Conservation (phyloP, 164 flowering plant genomes). For the Brasenia schreberi region DNA sequence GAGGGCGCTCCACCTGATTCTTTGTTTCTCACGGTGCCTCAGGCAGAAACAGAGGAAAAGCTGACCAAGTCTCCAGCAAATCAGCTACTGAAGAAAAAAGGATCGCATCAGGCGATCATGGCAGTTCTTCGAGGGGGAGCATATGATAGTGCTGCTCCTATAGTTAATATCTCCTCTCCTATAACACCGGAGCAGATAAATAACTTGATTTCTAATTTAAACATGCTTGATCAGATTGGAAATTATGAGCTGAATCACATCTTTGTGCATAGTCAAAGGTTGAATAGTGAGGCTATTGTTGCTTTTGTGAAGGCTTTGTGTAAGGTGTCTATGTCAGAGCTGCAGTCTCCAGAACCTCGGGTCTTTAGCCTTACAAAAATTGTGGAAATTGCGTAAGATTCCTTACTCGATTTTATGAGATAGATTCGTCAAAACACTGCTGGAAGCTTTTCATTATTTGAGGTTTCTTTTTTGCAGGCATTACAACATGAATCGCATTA, state of each 20-base stretch:
- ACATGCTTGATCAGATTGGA: conserved; percentile 95
- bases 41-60: conserved; percentile 63
- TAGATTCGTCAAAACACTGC: neutral
- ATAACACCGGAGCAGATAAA: conserved; percentile 83
- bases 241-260: conserved; percentile 92
- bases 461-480: conserved; percentile 45
- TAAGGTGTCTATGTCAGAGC: conserved; percentile 84
- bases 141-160: conserved; percentile 69
- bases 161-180: conserved; percentile 41
- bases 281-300: conserved; percentile 94
- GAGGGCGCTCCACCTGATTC: conserved; percentile 98
- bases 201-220: conserved; percentile 78
- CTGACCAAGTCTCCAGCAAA: conserved; percentile 34
- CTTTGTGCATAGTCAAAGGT: conserved; percentile 92
- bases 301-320: conserved; percentile 94
- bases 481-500: conserved; percentile 96
- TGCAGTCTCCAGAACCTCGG: conserved; percentile 99
- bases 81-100: conserved; percentile 64
- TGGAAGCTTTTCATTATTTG: neutral
- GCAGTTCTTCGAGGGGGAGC: conserved; percentile 99
- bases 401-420: conserved; percentile 1
- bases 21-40: conserved; percentile 47
- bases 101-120: conserved; percentile 67
- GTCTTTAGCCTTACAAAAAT: conserved; percentile 97
- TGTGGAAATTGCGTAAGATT: conserved; percentile 93